Conservation (phyloP, 306 rosid species). For the Vicia sativa region DNA sequence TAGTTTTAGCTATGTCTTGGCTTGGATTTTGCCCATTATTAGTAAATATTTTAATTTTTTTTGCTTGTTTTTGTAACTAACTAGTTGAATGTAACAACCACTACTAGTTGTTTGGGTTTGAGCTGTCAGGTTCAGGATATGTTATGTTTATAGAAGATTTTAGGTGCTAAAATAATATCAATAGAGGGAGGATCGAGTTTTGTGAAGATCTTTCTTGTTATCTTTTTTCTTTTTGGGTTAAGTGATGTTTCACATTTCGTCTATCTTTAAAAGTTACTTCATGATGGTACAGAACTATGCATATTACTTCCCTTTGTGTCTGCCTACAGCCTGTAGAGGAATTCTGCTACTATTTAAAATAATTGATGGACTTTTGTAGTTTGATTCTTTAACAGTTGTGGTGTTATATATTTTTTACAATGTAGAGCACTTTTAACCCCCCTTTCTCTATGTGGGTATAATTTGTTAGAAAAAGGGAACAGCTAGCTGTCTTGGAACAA, state of each 20-base stretch:
- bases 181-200: constrained; percentile 2
- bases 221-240: background rate
- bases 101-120: background rate
- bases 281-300: constrained; percentile 5
- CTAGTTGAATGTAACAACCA: constrained; percentile 14
- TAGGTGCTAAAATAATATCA: background rate
- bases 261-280: constrained; percentile 10
- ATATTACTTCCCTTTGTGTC: constrained; percentile 35
- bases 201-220: constrained; percentile 22
- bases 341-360: constrained; percentile 25
- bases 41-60: background rate
- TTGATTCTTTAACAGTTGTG: constrained; percentile 13
- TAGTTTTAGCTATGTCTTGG: background rate
- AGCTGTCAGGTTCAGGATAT: constrained; percentile 1
- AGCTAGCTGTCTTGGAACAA: constrained; percentile 64
- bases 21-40: constrained; percentile 18
- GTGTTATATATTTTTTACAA: constrained; percentile 22
- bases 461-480: constrained; percentile 58
- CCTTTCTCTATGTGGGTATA: constrained; percentile 31
- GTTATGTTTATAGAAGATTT: constrained; percentile 4
- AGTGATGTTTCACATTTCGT: background rate
- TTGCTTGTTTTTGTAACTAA: background rate
- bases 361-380: constrained; percentile 23
- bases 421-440: constrained; percentile 24
- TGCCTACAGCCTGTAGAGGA: constrained; percentile 2